Evolutionary conservation across 2,329 filamentous ascomycete genomes (phyloP).

Genomic region (Mycogone perniciosa): DNA sequence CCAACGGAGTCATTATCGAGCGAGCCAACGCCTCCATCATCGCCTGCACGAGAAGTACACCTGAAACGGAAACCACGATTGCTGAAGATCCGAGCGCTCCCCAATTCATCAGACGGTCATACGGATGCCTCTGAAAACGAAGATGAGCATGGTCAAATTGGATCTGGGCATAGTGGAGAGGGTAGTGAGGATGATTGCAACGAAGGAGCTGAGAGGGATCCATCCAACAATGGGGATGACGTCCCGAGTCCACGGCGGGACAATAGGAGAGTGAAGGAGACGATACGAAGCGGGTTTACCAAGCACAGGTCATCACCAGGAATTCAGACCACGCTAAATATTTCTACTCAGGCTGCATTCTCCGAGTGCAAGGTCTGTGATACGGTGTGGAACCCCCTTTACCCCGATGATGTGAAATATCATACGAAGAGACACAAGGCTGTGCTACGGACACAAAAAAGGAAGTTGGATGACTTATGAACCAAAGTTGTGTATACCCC

Average conservation of each 20-base stretch:
- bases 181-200: neutral
- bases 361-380: slow-evolving; percentile 38
- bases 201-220: neutral
- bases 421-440: slow-evolving; percentile 35
- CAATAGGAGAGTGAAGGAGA: neutral
- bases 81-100: slow-evolving; percentile 23
- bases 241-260: neutral
- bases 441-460: slow-evolving; percentile 24
- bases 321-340: slow-evolving; percentile 39
- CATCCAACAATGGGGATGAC: neutral
- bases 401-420: slow-evolving; percentile 38
- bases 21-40: slow-evolving; percentile 14
- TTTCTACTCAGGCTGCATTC: slow-evolving; percentile 36
- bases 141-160: neutral
- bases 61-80: slow-evolving; percentile 22
- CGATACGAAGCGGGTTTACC: neutral
- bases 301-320: slow-evolving; percentile 14
- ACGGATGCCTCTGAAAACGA: slow-evolving; percentile 7
- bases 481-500: neutral
- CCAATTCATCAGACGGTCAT: slow-evolving; percentile 11
- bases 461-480: slow-evolving; percentile 14
- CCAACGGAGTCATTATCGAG: neutral
- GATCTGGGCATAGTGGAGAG: too few relatives aligned
- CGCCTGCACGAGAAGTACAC: slow-evolving; percentile 2
- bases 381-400: slow-evolving; percentile 39